These are phyloP conservation scores for Phytophthora colocasiae DNA, from an alignment of 352 stramenopile species.

Conservation along the genomic window DNA sequence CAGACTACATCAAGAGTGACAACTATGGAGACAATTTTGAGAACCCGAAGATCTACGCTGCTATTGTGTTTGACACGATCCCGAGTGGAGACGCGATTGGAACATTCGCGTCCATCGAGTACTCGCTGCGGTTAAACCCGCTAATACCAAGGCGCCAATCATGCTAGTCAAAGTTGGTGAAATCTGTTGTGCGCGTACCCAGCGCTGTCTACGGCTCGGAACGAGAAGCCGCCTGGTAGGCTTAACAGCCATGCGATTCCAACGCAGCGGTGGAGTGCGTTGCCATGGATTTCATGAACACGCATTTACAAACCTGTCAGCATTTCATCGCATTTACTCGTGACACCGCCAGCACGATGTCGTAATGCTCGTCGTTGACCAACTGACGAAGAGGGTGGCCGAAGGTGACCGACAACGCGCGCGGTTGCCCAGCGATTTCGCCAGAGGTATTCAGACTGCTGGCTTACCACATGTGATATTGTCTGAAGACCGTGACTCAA, in stretches of 20 bases:
- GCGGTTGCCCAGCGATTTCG: no score
- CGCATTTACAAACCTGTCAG: no score
- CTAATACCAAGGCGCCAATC: not conserved
- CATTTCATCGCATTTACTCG: not conserved
- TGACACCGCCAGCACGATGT: not conserved
- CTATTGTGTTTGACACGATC: conserved; percentile 58
- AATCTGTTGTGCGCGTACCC: not conserved
- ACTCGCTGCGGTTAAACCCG: conserved; percentile 43
- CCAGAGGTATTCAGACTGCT: no score
- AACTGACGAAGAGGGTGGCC: no score
- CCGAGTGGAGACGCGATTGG: conserved; percentile 47
- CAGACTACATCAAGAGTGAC: conserved; percentile 55
- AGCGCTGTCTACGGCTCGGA: not conserved
- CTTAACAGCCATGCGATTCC: not conserved
- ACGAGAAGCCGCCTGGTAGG: not conserved
- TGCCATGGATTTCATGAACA: conserved; percentile 1
- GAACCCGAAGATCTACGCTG: conserved; percentile 58
- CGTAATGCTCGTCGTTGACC: no score
- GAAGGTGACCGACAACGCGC: no score
- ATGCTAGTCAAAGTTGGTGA: not conserved
- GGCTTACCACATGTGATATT: conserved; percentile 9
- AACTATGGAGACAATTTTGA: conserved; percentile 46
- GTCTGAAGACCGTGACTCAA: conserved; percentile 22
- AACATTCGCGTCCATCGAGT: conserved; percentile 54
- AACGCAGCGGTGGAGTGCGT: not conserved